phyloP scores from a whole-genome alignment of 1,284 basidiomycete species.

The Psilocybe mexicana region DNA sequence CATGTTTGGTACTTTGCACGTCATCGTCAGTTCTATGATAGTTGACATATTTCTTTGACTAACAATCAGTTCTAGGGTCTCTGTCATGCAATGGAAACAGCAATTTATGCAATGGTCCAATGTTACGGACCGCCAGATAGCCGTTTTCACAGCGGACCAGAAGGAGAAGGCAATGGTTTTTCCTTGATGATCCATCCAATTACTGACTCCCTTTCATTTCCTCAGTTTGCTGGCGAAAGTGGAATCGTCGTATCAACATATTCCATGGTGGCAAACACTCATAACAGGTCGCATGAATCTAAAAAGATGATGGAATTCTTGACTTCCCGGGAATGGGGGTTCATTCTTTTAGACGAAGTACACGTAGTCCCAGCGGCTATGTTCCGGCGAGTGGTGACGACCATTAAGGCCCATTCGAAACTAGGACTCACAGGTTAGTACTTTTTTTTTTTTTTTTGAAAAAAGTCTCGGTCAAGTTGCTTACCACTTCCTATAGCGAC shows the following conservation, averaged over 20 bases:
- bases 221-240: constrained; percentile 87
- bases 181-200: background rate
- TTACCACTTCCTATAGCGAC: constrained; percentile 60
- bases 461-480: too few species aligned
- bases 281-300: constrained; percentile 93
- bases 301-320: constrained; percentile 99
- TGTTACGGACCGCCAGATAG: constrained; percentile 92
- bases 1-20: constrained; percentile 95
- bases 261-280: constrained; percentile 97
- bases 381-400: constrained; percentile 95
- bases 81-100: constrained; percentile 97
- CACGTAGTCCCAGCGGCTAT: constrained; percentile 97
- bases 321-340: constrained; percentile 92
- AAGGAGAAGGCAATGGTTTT: constrained; percentile 81
- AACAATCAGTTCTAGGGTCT: constrained; percentile 64
- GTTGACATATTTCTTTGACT: constrained; percentile 9
- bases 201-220: constrained; percentile 14
- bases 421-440: constrained; percentile 80
- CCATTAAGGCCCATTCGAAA: constrained; percentile 97
- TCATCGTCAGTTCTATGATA: constrained; percentile 73
- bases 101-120: constrained; percentile 98
- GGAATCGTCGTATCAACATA: constrained; percentile 98
- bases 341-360: constrained; percentile 94
- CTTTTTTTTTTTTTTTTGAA: background rate
- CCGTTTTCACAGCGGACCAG: constrained; percentile 93